phyloP scores from a whole-genome alignment of 176 grass and related monocot genomes.

The Bonia amplexicaulis region DNA sequence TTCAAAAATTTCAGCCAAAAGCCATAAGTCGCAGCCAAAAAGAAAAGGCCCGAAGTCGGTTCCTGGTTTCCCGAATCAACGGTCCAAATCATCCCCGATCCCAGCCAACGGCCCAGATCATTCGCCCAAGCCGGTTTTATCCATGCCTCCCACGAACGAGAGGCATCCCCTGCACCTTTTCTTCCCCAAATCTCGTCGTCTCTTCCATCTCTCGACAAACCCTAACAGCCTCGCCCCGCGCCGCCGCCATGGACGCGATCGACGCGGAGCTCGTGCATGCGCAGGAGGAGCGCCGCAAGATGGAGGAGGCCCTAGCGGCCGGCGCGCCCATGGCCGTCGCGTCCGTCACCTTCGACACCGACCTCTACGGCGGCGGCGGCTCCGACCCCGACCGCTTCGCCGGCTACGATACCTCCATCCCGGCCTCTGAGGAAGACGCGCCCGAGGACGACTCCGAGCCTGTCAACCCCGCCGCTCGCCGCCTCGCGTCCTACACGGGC shows the following conservation, averaged over 20 bases:
- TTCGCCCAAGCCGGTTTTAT: neutral
- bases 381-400: conserved; percentile 73
- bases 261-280: conserved; percentile 73
- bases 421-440: conserved; percentile 72
- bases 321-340: conserved; percentile 45
- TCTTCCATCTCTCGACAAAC: neutral
- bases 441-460: conserved; percentile 38
- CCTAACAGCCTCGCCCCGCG: neutral
- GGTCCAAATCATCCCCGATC: neutral
- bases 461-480: conserved; percentile 47
- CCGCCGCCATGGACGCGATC: conserved; percentile 57
- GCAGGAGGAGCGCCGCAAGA: conserved; percentile 82
- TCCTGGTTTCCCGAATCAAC: neutral
- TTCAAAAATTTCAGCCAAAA: too few relatives aligned
- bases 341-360: conserved; percentile 82
- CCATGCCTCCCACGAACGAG: conserved; percentile 48
- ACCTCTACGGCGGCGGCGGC: conserved; percentile 78
- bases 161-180: neutral
- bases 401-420: conserved; percentile 87
- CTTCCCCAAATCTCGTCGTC: neutral
- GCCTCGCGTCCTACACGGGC: conserved; percentile 69
- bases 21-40: too few relatives aligned
- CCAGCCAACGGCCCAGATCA: neutral
- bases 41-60: too few relatives aligned
- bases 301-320: conserved; percentile 61